These are phyloP conservation scores for Rostrohypoxylon terebratum DNA, from an alignment of 495 filamentous ascomycete species.

Conservation along the genomic window DNA sequence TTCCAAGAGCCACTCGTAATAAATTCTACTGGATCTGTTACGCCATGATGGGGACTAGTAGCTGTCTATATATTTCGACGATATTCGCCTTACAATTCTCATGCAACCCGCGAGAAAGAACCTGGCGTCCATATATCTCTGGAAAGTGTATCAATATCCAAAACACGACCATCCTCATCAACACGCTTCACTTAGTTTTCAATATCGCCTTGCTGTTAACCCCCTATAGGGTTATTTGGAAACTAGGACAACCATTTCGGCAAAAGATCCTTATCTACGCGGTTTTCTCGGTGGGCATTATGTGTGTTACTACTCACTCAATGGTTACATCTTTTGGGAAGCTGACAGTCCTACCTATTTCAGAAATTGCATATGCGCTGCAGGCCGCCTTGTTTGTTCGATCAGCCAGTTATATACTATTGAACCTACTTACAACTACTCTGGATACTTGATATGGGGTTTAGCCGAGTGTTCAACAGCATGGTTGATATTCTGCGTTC, in stretches of 20 bases:
- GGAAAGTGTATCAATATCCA: not conserved
- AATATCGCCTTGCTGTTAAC: not conserved
- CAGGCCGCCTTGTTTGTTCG: conserved; percentile 1
- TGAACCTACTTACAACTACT: not conserved
- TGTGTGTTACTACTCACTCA: not conserved
- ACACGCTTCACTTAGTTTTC: not conserved
- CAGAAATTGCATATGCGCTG: not conserved
- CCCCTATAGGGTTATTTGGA: conserved; percentile 2
- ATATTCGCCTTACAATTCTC: not conserved
- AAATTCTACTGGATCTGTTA: conserved; percentile 4
- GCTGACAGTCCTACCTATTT: not conserved
- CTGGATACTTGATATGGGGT: not conserved
- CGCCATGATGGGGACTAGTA: not conserved
- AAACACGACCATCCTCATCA: not conserved
- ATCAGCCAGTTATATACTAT: not conserved
- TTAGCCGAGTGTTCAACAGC: not conserved
- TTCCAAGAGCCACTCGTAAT: conserved; percentile 4
- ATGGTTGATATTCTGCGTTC: not conserved
- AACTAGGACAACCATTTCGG: not conserved
- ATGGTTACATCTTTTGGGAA: not conserved
- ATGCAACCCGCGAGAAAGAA: not conserved
- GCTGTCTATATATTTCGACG: conserved; percentile 2
- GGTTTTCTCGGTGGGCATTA: not conserved
- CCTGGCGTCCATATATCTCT: not conserved
- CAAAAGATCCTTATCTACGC: not conserved